phyloP scores from a whole-genome alignment of 495 filamentous ascomycete genomes.

The Podospora didyma region DNA sequence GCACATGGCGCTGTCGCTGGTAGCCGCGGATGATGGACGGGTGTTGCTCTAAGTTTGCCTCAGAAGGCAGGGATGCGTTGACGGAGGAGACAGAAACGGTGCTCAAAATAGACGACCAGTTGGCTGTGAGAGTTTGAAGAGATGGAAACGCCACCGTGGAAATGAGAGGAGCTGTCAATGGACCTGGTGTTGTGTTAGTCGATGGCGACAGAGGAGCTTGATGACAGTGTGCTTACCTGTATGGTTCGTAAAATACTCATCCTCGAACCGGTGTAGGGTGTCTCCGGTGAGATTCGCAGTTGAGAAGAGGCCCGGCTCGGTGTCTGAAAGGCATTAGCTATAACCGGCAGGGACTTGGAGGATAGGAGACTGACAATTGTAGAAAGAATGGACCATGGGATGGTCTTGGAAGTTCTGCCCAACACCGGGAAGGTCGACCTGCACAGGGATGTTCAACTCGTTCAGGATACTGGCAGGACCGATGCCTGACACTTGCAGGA shows the following conservation, averaged over 20 bases:
- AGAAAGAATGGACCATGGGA: constrained; percentile 49
- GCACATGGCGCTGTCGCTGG: constrained; percentile 27
- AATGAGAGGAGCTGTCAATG: constrained; percentile 19
- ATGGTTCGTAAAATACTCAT: constrained; percentile 31
- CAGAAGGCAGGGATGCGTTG: constrained; percentile 20
- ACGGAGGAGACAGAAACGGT: constrained; percentile 17
- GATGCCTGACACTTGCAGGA: constrained; percentile 62
- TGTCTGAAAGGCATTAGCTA: constrained; percentile 24
- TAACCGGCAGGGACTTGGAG: too few species aligned
- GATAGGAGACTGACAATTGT: constrained; percentile 28
- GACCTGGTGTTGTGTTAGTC: not conserved
- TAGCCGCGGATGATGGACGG: constrained; percentile 38
- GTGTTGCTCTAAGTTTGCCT: constrained; percentile 18
- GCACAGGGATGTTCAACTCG: constrained; percentile 44
- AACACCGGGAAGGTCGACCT: constrained; percentile 54
- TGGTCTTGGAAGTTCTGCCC: constrained; percentile 64
- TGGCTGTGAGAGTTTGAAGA: constrained; percentile 10
- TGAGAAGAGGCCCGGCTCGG: constrained; percentile 29
- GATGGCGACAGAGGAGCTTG: not conserved
- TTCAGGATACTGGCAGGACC: constrained; percentile 48
- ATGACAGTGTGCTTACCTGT: constrained; percentile 19
- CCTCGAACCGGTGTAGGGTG: constrained; percentile 18
- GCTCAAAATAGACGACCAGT: constrained; percentile 18
- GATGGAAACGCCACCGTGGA: constrained; percentile 19
- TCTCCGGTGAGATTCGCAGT: constrained; percentile 29